These are phyloP conservation scores for Edaphochlamys debaryana DNA, from an alignment of 139 green algal species.

Conservation along the genomic window DNA sequence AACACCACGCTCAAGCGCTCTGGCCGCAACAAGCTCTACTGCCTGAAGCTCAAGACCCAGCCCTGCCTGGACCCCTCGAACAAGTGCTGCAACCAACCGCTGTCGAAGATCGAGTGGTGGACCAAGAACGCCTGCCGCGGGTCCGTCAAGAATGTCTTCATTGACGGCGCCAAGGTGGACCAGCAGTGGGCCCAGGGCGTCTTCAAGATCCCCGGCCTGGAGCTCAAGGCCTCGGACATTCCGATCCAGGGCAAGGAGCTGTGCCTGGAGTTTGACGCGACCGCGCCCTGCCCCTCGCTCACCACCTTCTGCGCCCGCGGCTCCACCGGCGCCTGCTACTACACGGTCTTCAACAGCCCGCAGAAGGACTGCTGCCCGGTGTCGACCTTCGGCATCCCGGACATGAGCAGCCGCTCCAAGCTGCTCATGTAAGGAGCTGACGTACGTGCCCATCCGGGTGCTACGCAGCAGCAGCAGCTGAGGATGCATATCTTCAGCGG, in stretches of 20 bases:
- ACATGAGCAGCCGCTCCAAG: too few relatives aligned
- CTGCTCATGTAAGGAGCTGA: too few relatives aligned
- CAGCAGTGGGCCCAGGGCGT: slow-evolving; percentile 13
- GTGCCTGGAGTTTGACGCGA: slow-evolving; percentile 11
- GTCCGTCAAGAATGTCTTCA: neutral
- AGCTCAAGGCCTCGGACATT: neutral
- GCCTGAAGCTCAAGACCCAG: neutral
- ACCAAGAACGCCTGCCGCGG: slow-evolving; percentile 25
- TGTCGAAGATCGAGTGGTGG: slow-evolving; percentile 29
- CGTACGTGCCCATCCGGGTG: too few relatives aligned
- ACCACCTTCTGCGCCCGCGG: slow-evolving; percentile 14
- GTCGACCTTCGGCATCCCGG: slow-evolving; percentile 35
- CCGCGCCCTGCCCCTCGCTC: neutral
- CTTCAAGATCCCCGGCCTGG: slow-evolving; percentile 28
- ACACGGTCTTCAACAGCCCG: neutral
- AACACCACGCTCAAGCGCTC: neutral
- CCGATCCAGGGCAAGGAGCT: neutral
- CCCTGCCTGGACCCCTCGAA: neutral
- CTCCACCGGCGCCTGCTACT: neutral
- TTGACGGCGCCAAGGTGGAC: slow-evolving; percentile 19
- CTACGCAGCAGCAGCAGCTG: too few relatives aligned
- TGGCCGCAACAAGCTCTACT: neutral
- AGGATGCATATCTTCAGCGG: too few relatives aligned
- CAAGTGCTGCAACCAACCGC: neutral
- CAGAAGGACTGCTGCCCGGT: too few relatives aligned